Evolutionary conservation across 192 early-diverging fungal genomes (phyloP), one percentile per base, ranked within the genome.

Genomic region (Mortierella hygrophila): DNA sequence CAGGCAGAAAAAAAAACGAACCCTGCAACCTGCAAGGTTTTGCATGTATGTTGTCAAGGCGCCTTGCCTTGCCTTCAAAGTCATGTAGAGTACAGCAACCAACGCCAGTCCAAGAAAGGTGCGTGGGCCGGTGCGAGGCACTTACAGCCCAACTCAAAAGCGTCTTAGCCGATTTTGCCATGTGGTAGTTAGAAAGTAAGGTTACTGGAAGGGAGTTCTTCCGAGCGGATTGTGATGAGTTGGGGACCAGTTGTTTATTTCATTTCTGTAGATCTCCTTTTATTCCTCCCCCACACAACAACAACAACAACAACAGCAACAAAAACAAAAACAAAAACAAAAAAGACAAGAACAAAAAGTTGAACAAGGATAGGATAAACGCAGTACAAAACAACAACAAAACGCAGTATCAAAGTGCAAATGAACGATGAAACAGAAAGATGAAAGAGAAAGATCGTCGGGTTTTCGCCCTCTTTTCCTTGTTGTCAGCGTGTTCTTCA

Each of bases 141-240:
- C 26, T 0, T 3, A 29, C 0, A n/a, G 2, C 26, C 32, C 29
- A 15, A 65, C 10, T 15, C 60, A 65, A 65, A 65, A 65, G 10
- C 32, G 60, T 65, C 29, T 32, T 65, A 35, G 60, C 60, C 60
- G 60, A 65, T 52, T 52, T 32, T 65, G 60, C 60, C 60, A 65
- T 65, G 60, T 65, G 60, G 60, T 2, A 65, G 3, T 29, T 13
- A 65, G 13, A 57, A n/a, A 29, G 29, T 65, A 15, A 15, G 29
- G 26, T 29, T 60, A 29, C n/a, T 65, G 60, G 60, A 10, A 32
- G 26, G 11, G 8, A 10, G 60, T 65, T 65, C 60, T 65, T 65
- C 60, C 60, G 60, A 0, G 60, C 60, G 60, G 26, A 32, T 65
- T 26, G 26, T 52, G 52, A 21, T 37, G 32, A 35, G 16, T n/a